phyloP scores from a whole-genome alignment of 164 flowering plant species.

The Magnolia changhungtana region DNA sequence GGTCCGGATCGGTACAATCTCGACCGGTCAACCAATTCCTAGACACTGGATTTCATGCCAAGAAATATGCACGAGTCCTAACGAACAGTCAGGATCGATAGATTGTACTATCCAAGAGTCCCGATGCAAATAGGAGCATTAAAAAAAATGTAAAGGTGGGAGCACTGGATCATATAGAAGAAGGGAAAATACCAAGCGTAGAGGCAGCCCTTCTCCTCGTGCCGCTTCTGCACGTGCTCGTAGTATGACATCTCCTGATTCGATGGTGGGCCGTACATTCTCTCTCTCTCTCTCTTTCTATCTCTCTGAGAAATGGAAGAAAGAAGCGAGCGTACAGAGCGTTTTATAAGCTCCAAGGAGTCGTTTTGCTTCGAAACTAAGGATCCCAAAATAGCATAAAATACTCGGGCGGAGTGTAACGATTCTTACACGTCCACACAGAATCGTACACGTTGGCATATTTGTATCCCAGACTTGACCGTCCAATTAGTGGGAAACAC shows the following conservation, averaged over 20 bases:
- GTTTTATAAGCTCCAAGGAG: slow-evolving; percentile 6
- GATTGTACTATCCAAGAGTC: no score
- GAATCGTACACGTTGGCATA: no score
- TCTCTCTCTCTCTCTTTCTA: background rate
- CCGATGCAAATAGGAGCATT: no score
- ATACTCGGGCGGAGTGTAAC: no score
- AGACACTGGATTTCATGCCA: no score
- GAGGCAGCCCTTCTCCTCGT: slow-evolving; percentile 58
- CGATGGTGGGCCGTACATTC: slow-evolving; percentile 22
- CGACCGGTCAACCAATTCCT: no score
- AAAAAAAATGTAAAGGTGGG: background rate
- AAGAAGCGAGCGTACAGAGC: background rate
- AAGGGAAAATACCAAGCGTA: slow-evolving; percentile 41
- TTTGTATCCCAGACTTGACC: no score
- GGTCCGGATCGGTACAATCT: no score
- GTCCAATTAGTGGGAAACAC: no score
- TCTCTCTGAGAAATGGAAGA: background rate
- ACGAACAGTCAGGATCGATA: no score
- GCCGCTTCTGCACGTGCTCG: slow-evolving; percentile 44
- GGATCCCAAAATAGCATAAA: background rate
- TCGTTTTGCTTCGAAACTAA: background rate
- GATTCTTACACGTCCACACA: no score
- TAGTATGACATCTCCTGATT: slow-evolving; percentile 38
- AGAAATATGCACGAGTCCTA: no score
- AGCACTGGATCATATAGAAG: background rate